Base-by-base conservation (phyloP, 495 filamentous ascomycete genomes). In the Aspergillus funiculosus region DNA sequence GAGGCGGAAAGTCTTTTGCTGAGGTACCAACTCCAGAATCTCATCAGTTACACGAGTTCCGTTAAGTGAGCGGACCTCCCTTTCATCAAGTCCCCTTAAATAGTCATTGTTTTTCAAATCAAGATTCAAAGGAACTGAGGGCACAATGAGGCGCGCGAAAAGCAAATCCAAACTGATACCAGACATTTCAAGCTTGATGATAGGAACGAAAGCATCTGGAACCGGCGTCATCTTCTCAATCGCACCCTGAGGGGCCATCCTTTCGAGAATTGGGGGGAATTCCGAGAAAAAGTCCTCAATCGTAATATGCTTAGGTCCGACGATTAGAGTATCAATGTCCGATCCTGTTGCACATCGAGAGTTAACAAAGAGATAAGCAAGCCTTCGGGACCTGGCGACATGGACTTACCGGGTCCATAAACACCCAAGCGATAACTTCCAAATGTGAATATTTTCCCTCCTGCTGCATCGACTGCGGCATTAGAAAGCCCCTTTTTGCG, bases 131-230 rank as follows among this genome's bases (percentile, higher is more conserved):
- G 88, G 82, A 18, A 98, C 76, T 22, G 85, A 79, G 19, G 77
- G 77, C 7, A 87, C 58, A 22, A 79, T 74, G 25, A 96, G 75
- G 28, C 87, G 79, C 31, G 86, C 87, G 60, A 94, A 97, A 54
- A 96, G 90, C 48, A 98, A 64, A 77, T 98, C 92, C 54, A 98
- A 91, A 57, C 85, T 89, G 57, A 97, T 91, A 5, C 86, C 87
- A 44, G 78, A 83, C 39, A 91, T 80, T 58, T 94, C 84, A 48
- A 97, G 82, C 58, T 95, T 97, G 61, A 98, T 97, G 61, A 97
- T 90, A 24, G 92, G 92, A 5, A 95, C 89, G 54, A 85, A 91
- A 3, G 90, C 87, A 50, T 94, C 91, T 11, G 82, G 82, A 20
- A 96, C 91, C 0, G 83, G 79, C 4, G 85, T 89, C 56, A 97